Percentiles rank a stretch among this genome's conserved stretches.
Conservation (phyloP, 2,329 filamentous ascomycete genomes). For the Alternaria postmessia region DNA sequence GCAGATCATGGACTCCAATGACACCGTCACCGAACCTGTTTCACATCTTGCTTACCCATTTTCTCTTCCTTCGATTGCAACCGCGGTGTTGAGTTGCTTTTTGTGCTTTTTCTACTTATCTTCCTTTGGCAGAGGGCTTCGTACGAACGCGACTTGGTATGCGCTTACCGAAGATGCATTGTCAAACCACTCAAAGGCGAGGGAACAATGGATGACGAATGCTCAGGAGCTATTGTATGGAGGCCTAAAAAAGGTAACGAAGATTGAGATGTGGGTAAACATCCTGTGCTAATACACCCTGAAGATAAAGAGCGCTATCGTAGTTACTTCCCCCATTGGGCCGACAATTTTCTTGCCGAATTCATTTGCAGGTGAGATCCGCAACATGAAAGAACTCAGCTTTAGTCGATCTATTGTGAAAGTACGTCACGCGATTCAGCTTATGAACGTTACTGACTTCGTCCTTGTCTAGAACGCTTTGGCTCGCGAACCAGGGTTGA, state of each 20-base stretch:
- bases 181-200: neutral
- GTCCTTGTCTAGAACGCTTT: too few relatives aligned
- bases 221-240: neutral
- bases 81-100: neutral
- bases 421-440: too few relatives aligned
- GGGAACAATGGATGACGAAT: neutral
- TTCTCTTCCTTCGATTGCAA: neutral
- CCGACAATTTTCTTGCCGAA: neutral
- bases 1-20: too few relatives aligned
- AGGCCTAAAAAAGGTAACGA: neutral
- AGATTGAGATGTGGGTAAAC: neutral
- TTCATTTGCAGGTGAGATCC: neutral
- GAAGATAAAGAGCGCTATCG: neutral
- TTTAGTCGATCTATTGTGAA: too few relatives aligned
- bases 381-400: neutral
- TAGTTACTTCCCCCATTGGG: neutral
- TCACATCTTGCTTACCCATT: neutral
- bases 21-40: neutral
- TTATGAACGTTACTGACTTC: too few relatives aligned
- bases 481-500: too few relatives aligned
- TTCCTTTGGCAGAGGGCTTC: neutral
- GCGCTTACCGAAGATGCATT: neutral
- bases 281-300: rapidly evolving
- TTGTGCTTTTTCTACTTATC: neutral
- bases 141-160: neutral